Evolutionary conservation across 139 green algal genomes (phyloP).

Genomic region (Closterium sp.): DNA sequence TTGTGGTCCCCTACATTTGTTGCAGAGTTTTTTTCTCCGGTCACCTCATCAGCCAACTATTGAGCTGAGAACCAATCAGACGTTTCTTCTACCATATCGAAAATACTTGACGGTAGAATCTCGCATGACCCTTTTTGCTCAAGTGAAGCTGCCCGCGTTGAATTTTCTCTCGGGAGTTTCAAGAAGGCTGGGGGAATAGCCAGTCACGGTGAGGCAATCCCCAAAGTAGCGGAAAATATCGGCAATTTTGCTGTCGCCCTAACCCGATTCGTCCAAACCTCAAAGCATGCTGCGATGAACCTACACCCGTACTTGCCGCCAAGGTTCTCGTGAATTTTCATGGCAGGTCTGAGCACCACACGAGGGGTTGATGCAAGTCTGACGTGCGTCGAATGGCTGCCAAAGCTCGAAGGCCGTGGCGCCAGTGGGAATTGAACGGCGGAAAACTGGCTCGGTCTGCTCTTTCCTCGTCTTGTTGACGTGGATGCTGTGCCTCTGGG

Average conservation of each 20-base stretch:
- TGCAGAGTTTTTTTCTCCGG: not conserved
- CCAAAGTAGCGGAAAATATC: not conserved
- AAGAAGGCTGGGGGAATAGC: not conserved
- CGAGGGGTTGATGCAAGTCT: not conserved
- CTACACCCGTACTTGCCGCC: not conserved
- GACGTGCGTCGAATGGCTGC: not conserved
- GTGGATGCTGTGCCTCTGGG: not conserved
- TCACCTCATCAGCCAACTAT: not conserved
- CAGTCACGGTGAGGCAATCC: not conserved
- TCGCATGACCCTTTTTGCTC: not conserved
- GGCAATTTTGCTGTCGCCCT: not conserved
- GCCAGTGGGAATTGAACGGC: not conserved
- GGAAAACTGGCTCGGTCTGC: not conserved
- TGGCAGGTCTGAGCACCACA: not conserved
- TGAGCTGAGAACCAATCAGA: not conserved
- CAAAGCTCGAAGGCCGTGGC: not conserved
- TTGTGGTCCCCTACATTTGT: not conserved
- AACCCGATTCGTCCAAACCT: not conserved
- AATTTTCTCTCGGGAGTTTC: not conserved
- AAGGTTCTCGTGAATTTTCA: not conserved
- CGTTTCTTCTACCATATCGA: not conserved
- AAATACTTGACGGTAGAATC: too few relatives aligned
- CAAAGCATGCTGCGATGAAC: not conserved
- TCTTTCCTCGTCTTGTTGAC: not conserved
- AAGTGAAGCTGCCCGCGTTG: not conserved